These are phyloP conservation scores for Pleoardoris graminearum DNA, from an alignment of 2,329 filamentous ascomycete genomes.

Conservation along the genomic window DNA sequence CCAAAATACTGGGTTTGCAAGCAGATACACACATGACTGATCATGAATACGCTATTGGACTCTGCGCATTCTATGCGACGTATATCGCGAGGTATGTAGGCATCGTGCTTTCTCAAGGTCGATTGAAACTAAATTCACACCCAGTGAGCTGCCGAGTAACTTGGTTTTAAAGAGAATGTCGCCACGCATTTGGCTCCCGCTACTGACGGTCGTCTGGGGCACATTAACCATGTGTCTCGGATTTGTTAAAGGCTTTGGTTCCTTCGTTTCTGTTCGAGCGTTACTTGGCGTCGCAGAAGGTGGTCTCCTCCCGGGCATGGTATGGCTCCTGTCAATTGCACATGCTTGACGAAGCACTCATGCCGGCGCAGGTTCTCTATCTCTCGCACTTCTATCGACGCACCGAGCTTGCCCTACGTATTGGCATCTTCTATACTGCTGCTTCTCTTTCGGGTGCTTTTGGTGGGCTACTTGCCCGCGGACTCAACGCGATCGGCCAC, in stretches of 20 bases:
- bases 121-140: not conserved
- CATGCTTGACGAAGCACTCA: constrained; percentile 1
- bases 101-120: not conserved
- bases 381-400: constrained; percentile 65
- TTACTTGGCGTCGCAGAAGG: constrained; percentile 67
- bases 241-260: constrained; percentile 57
- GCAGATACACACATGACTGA: constrained; percentile 58
- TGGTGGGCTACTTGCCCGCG: constrained; percentile 64
- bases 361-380: constrained; percentile 59
- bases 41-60: constrained; percentile 65
- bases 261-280: constrained; percentile 65
- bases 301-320: constrained; percentile 68
- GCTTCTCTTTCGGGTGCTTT: constrained; percentile 68
- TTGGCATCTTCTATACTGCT: constrained; percentile 70
- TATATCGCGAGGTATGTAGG: constrained; percentile 60
- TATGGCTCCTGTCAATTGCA: constrained; percentile 21
- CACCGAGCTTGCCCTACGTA: constrained; percentile 63
- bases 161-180: constrained; percentile 65
- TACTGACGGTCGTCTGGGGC: constrained; percentile 62
- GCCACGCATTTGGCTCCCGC: constrained; percentile 63
- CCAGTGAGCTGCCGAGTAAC: constrained; percentile 66
- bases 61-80: constrained; percentile 67
- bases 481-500: constrained; percentile 62
- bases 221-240: constrained; percentile 61
- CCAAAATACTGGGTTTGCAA: constrained; percentile 66